A percentile compares a stretch with the other conserved stretches of the same genome.
These are phyloP conservation scores for Vicia faba DNA, from an alignment of 306 rosid genomes.

Conservation along the genomic window DNA sequence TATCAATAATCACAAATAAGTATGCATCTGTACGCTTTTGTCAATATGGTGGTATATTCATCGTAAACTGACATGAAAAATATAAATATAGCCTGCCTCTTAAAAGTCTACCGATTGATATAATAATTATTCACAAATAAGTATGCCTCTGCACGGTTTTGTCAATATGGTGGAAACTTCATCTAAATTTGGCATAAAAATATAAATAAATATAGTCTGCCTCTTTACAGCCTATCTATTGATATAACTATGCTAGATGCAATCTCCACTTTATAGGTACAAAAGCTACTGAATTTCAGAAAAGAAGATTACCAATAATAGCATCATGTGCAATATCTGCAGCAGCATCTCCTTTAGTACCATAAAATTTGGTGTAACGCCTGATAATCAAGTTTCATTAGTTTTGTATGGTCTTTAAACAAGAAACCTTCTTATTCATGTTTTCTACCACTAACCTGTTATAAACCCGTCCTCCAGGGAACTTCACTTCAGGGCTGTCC, in stretches of 20 bases:
- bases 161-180: slow-evolving; percentile 27
- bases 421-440: slow-evolving; percentile 32
- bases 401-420: slow-evolving; percentile 24
- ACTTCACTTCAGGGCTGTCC: slow-evolving; percentile 89
- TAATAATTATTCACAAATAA: slow-evolving; percentile 26
- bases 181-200: slow-evolving; percentile 23
- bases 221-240: slow-evolving; percentile 25
- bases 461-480: slow-evolving; percentile 62
- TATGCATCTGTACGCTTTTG: slow-evolving; percentile 18
- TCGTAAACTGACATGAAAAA: no score
- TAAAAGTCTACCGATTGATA: not conserved
- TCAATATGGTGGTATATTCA: slow-evolving; percentile 18
- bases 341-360: slow-evolving; percentile 76
- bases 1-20: slow-evolving; percentile 28
- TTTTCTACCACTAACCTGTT: slow-evolving; percentile 63
- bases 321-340: slow-evolving; percentile 88
- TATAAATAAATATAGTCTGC: slow-evolving; percentile 14
- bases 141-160: slow-evolving; percentile 22
- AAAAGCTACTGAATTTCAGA: slow-evolving; percentile 31
- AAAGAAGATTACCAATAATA: slow-evolving; percentile 63
- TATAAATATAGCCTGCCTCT: no score
- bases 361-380: slow-evolving; percentile 92
- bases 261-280: slow-evolving; percentile 24
- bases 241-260: slow-evolving; percentile 14
- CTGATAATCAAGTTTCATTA: slow-evolving; percentile 54